Base-by-base conservation (phyloP, 345 rosid species). In the Linum lewisii region DNA sequence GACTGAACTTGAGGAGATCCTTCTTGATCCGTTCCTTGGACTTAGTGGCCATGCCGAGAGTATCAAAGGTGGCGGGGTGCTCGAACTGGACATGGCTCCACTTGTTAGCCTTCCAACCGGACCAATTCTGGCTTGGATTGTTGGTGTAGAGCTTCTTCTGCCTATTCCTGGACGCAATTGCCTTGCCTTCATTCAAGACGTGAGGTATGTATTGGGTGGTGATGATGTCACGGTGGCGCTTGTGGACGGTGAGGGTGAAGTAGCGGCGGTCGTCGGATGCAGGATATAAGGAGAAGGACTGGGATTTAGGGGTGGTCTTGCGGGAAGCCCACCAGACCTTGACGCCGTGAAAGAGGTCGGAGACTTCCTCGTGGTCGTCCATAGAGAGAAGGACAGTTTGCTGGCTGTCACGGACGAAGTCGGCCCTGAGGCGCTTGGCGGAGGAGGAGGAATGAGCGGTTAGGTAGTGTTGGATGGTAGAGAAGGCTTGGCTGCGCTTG, bases 131-230 rank as follows among this genome's bases (percentile, higher is more conserved):
- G 15, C 49, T 58, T 0, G 61, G 23, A 36, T 58, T 58, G 37
- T 58, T 58, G 16, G 61, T 58, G 49, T 0, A 58, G 4, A 58
- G 49, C 61, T 58, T 58, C 44, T 25, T 58, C 49, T 36, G 61
- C 49, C 61, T 15, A n/a, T 58, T 58, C 47, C n/a, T 36, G 11
- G 21, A 24, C 11, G 37, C 61, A 34, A 58, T 34, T 0, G 49
- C 49, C 24, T 58, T 58, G 14, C 61, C 61, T 58, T 58, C 49
- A 1, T 58, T 32, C 49, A 58, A 19, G 5, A 58, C 61, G 37
- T 58, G 47, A 18, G 20, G 24, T 34, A 34, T 58, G 18, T 58
- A 58, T 4, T 11, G 4, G 8, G 34, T 32, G 14, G 47, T 58
- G 22, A 58, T 34, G 22, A 19, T 18, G 6, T 34, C 47, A 5